Evolutionary conservation across 768 basidiomycete genomes (phyloP), one percentile per base, ranked within the genome.

Genomic region (Pholiota microspora): DNA sequence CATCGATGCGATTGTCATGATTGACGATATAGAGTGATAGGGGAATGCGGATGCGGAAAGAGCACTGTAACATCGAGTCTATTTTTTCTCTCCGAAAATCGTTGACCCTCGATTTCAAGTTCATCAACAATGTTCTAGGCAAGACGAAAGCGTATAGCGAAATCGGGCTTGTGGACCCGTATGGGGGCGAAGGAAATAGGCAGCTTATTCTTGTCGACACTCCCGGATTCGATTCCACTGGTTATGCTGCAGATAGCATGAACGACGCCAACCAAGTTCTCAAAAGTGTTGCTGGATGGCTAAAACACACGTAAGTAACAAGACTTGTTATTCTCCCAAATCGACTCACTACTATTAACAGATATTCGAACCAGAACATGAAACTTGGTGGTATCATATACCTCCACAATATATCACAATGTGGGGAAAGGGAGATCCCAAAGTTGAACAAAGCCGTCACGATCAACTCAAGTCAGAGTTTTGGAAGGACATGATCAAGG

Each of bases 341-440:
- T 23, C 10, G 8, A 7, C 21, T 42, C 7, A 42, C 4, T 16
- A 8, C 40, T 10, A 23, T 12, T 42, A 21, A 4, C 8, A 42
- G 40, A 42, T 42, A 42, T 12, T 4, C n/a, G n/a, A n/a, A 18
- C 49, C n/a, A 25, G 10, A 16, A 36, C 10, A 36, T 25, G 32
- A 49, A 49, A 27, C n/a, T 49, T 9, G 49, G 18, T 8, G 49
- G 49, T 4, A 24, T 42, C n/a, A 42, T 36, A 35, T 49, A 49
- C 13, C 49, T 49, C 24, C 49, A 49, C 34, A 34, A 49, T 6
- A 49, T 49, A 35, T 23, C 32, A 2, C 49, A 49, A 35, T 49
- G 35, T 25, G 35, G 49, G 49, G 49, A 13, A 36, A 32, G 10
- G 36, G 32, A 3, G 40, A 6, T 3, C 21, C 40, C 12, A 16